Evolutionary conservation across 768 basidiomycete genomes (phyloP), one percentile per base, ranked within the genome.

Genomic region (Coprinopsis sp.): DNA sequence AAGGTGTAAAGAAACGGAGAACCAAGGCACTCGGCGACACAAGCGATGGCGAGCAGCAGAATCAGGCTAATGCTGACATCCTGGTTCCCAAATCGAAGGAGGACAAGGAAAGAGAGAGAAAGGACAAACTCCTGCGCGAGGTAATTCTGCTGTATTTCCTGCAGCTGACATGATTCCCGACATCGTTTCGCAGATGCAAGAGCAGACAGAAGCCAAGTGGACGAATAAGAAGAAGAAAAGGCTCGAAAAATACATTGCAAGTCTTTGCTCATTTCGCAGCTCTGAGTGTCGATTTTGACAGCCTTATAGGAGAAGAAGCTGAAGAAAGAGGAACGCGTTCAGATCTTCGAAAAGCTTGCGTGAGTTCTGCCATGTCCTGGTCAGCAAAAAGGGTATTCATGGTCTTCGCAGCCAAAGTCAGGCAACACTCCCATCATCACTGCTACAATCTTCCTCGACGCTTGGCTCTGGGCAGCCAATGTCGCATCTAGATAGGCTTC

Each of bases 201-300:
- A 66, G 23, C 76, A 82, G 61, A 74, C 80, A 7, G 77, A 85
- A 36, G 79, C 77, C 3, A 87, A 85, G 59, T 82, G 89, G 73
- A 86, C 78, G 34, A 78, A 69, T 47, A 93, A 93, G 70, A 94
- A 91, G 69, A 84, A 81, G 69, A 93, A 87, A 62, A 71, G 90
- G 43, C 68, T 98, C 4, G 94, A 97, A 52, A 90, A 90, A 52
- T 98, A 92, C 58, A 93, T 97, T 56, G 91, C 91, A 46, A 57
- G 84, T 66, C 10, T 10, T 29, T 45, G 7, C 18, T 37, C 1
- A 23, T 11, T 33, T 29, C 16, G 37, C 7, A 8, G 33, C n/a
- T 29, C 34, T 3, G 10, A 31, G 33, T 29, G 11, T 14, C 43
- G 38, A 13, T 33, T 6, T 13, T 24, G 16, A 50, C 50, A 10